Percentiles rank a stretch among this genome's conserved stretches.
These are phyloP conservation scores for Kodamaea arcana DNA, from an alignment of 1,139 yeast species.

Conservation along the genomic window DNA sequence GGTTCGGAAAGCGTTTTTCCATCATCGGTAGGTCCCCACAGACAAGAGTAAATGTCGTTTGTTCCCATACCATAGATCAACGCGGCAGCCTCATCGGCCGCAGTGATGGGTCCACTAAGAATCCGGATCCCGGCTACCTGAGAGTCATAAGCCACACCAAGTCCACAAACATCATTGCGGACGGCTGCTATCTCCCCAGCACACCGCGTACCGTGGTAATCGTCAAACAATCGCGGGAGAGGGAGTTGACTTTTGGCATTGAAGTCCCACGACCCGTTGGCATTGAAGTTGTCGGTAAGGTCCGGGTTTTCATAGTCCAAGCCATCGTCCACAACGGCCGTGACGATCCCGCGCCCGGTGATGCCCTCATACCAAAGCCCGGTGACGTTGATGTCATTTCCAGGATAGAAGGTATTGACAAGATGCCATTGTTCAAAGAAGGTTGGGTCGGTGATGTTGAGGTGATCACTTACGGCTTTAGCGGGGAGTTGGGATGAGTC, in stretches of 20 bases:
- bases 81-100: constrained; percentile 90
- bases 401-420: constrained; percentile 64
- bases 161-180: constrained; percentile 83
- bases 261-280: constrained; percentile 85
- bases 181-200: constrained; percentile 97
- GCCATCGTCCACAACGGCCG: constrained; percentile 94
- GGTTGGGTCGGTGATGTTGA: constrained; percentile 73
- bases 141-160: constrained; percentile 88
- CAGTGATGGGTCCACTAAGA: constrained; percentile 70
- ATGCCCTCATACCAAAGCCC: constrained; percentile 82
- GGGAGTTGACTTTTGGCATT: constrained; percentile 76
- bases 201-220: constrained; percentile 95
- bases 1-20: constrained; percentile 88
- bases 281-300: constrained; percentile 63
- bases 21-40: constrained; percentile 98
- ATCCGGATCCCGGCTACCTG: constrained; percentile 89
- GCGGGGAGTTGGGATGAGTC: constrained; percentile 47
- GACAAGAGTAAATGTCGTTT: constrained; percentile 92
- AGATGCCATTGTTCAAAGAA: constrained; percentile 90
- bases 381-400: constrained; percentile 82
- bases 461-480: constrained; percentile 45
- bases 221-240: constrained; percentile 75
- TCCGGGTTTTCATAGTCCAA: constrained; percentile 77
- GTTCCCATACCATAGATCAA: constrained; percentile 72
- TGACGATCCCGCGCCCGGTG: constrained; percentile 77